Conservation (phyloP, 1,139 yeast species). For the Sugiyamaella paludigena region DNA sequence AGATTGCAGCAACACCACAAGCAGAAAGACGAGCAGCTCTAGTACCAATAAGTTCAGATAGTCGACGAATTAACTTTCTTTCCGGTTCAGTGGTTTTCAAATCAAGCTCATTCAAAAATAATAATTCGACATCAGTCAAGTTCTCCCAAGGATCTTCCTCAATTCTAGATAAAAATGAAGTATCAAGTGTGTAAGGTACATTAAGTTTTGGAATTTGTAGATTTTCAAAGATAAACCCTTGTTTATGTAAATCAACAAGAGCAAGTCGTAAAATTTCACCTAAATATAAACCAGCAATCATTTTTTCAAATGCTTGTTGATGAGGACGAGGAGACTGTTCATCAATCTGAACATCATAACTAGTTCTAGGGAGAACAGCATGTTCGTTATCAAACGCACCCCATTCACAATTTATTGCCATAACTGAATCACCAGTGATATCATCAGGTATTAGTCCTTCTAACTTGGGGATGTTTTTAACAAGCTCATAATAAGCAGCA, state of each 20-base stretch:
- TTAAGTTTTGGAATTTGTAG: slow-evolving; percentile 64
- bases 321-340: slow-evolving; percentile 91
- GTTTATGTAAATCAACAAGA: slow-evolving; percentile 66
- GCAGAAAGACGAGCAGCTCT: slow-evolving; percentile 91
- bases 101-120: slow-evolving; percentile 58
- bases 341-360: slow-evolving; percentile 79
- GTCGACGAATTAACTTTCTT: slow-evolving; percentile 75
- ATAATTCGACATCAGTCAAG: slow-evolving; percentile 64
- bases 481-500: slow-evolving; percentile 87
- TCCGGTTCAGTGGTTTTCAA: slow-evolving; percentile 72
- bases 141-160: slow-evolving; percentile 92
- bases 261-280: slow-evolving; percentile 89
- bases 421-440: slow-evolving; percentile 59
- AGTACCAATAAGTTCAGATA: slow-evolving; percentile 85
- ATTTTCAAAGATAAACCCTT: slow-evolving; percentile 62
- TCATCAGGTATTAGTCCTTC: slow-evolving; percentile 67
- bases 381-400: slow-evolving; percentile 97
- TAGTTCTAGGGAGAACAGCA: slow-evolving; percentile 74
- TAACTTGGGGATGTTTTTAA: slow-evolving; percentile 75
- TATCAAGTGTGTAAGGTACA: slow-evolving; percentile 72
- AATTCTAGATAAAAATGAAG: slow-evolving; percentile 80
- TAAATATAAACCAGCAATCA: slow-evolving; percentile 94
- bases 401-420: slow-evolving; percentile 98
- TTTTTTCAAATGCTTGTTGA: slow-evolving; percentile 93
- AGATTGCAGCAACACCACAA: slow-evolving; percentile 95